phyloP scores from a whole-genome alignment of 768 basidiomycete species.

The Astraeus odoratus region DNA sequence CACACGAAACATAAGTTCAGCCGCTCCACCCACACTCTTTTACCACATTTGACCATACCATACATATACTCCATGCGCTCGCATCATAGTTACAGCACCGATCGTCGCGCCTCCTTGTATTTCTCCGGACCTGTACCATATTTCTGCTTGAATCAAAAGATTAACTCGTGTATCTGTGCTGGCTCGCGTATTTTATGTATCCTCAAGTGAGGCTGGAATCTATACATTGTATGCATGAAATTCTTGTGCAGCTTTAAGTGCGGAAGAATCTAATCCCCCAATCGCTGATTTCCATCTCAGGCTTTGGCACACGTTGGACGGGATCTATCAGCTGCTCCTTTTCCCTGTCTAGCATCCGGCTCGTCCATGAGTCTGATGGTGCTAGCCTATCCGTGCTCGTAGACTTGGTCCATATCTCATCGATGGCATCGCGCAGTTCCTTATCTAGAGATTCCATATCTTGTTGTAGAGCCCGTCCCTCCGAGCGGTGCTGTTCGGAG shows the following conservation, averaged over 20 bases:
- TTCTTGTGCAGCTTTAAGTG: neutral
- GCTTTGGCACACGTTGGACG: conserved; percentile 46
- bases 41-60: conserved; percentile 1
- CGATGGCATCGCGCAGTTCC: conserved; percentile 49
- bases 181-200: neutral
- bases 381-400: conserved; percentile 18
- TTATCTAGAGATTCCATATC: conserved; percentile 49
- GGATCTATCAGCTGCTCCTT: conserved; percentile 42
- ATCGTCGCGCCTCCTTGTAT: neutral
- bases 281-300: conserved; percentile 23
- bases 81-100: neutral
- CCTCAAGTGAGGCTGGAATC: too few relatives aligned
- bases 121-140: neutral
- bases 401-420: conserved; percentile 58
- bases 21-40: neutral
- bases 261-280: conserved; percentile 21
- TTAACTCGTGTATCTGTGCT: neutral
- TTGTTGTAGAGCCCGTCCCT: conserved; percentile 58
- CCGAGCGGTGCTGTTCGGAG: conserved; percentile 57
- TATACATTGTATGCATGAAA: neutral
- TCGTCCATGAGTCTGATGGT: conserved; percentile 40
- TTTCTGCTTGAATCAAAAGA: neutral
- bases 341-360: conserved; percentile 48
- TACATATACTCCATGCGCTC: conserved; percentile 5
- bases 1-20: neutral